Base-by-base conservation (phyloP, 106 monocot genomes). In the Phalaenopsis aphrodite region DNA sequence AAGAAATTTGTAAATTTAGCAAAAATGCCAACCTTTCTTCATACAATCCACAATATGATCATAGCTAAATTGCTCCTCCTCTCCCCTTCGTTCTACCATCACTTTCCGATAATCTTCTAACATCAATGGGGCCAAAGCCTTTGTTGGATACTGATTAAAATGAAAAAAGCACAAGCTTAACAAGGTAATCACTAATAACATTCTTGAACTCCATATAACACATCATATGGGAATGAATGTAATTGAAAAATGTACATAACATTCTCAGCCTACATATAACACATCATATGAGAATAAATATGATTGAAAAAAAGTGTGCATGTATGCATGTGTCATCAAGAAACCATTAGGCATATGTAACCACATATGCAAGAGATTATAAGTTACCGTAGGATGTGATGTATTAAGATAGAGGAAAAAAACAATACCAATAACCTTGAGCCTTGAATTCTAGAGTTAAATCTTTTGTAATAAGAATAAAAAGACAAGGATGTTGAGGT, bases 41-140 rank as follows among this genome's bases (percentile, higher is more conserved):
- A 98, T 92, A 71, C 97, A 98, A 18, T 87, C 74, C 15, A 87
- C 23, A 41, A 98, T 98, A 78, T 98, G 81, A 75, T 94, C 86
- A 82, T 74, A 85, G 49, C 55, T 94, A 79, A 91, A 98, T 86
- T 89, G 87, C 52, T 94, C 94, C 79, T 92, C 81, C 67, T 92
- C 89, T 76, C 94, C 94, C 87, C 94, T 92, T 72, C 89, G 84
- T 14, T 97, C 94, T 76, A 93, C 90, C 92, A 92, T 90, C 41
- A 97, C 88, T 83, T 98, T 98, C 16, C 89, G 84, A 46, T 94
- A 94, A 80, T 98, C 97, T 78, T 98, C 94, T 42, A 98, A 75
- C 97, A 98, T 98, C 69, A 94, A 55, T 41, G 97, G 97, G 57
- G 97, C 84, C 81, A 98, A 86, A 61, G 97, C 97, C 75, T 94